Evolutionary conservation across 352 stramenopile genomes (phyloP), one percentile per base, ranked within the genome.

Genomic region (Globisporangium solare): DNA sequence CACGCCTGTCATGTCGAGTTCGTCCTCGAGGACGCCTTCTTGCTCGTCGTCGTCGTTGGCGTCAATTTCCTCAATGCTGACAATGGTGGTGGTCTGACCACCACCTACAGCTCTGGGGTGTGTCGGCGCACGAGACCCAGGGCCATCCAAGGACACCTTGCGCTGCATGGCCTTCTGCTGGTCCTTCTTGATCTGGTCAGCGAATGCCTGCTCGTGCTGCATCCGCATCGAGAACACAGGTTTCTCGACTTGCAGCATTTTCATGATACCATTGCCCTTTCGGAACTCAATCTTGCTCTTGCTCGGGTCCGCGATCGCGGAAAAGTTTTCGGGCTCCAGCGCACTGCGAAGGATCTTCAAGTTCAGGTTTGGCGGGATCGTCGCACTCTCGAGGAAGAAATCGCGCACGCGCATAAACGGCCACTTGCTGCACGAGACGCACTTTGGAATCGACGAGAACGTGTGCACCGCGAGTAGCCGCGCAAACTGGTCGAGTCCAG

Each of bases 231-330:
- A 71, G 54, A 70, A 68, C 6, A 90, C 75, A 0, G 75, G 65
- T 17, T 79, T 86, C 63, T 91, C 76, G 46, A 86, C 68, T 58
- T 89, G 79, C 48, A 92, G 49, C 31, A 89, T 74, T 37, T 73
- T 76, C 51, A 79, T 69, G 47, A 89, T 84, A 1, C 72, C 70
- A 21, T 73, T 66, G 21, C 67, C 73, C 18, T 79, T 78, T 15
- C 79, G 76, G 48, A 87, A 92, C 54, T 90, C 77, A 54, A 92
- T 83, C 57, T 89, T 88, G 71, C 79, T 89, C 62, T 89, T 89
- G 46, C 59, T 79, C 43, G 79, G 77, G 48, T 90, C 82, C 2
- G 68, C 58, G 35, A 92, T 87, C 1, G 78, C 60, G 8, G 75
- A 83, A 47, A 92, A 92, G 13, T 72, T 62, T 24, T 79, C 59